Evolutionary conservation across 345 rosid species (phyloP), one percentile per base, ranked within the genome.

Genomic region (Linum usitatissimum): DNA sequence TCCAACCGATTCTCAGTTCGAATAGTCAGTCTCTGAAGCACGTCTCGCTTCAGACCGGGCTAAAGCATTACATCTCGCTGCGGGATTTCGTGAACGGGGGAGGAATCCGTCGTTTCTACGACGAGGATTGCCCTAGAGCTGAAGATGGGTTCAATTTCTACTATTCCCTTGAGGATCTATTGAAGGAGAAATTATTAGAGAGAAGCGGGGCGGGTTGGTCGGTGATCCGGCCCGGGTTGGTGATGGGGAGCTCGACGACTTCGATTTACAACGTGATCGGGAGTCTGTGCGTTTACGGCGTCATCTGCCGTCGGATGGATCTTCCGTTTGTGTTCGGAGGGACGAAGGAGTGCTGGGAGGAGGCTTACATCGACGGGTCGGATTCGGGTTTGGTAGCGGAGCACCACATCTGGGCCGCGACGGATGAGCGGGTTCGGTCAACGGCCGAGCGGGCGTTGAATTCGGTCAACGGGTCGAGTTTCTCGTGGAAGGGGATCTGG

Each of bases 401-500:
- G 39, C 89, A 79, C 61, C 95, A 88, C 63, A 78, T 91, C 15
- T 91, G 92, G 80, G 92, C 85, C 30, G 87, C 90, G 2, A 81
- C 88, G 4, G 72, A 70, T 30, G 83, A 76, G 49, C 68, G 67
- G 53, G 58, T 84, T 39, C 30, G 36, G 30, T 78, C 78, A 0
- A 60, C 23, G 0, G 67, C 70, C 30, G 95, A 95, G 14, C 79
- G 86, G 61, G 86, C 93, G 0, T 84, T 86, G 40, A 91, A 88
- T 56, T 74, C 92, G 0, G 73, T 85, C 42, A 88, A 91, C 36
- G 96, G 98, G 0, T 59, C 74, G 13, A 69, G 80, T 66, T 91
- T 91, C 56, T 82, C 83, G 13, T 91, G 98, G 96, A 85, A 80
- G 76, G 88, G 88, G 79, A 76, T 86, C 19, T 86, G 98, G 98